A percentile compares a stretch with the other conserved stretches of the same genome.
These are phyloP conservation scores for Pneumocystis canis DNA, from an alignment of 1,139 yeast species.

Conservation along the genomic window DNA sequence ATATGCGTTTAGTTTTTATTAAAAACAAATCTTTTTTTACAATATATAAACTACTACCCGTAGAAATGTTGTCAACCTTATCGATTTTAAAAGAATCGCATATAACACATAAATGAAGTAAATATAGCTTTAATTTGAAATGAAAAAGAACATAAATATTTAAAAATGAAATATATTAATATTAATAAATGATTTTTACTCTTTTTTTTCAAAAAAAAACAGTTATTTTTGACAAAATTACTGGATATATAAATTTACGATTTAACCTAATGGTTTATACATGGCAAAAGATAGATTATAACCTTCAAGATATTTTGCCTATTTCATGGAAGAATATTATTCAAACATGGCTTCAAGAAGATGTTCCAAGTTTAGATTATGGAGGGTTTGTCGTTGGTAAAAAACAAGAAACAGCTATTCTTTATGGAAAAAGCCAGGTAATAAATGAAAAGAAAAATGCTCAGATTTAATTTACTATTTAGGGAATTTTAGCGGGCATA, in stretches of 20 bases:
- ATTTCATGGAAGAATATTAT: slow-evolving; percentile 57
- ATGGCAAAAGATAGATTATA: background rate
- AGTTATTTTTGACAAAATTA: background rate
- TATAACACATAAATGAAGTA: background rate
- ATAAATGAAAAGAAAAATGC: background rate
- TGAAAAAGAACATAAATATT: too few species aligned
- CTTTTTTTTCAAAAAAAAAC: background rate
- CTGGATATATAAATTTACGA: background rate
- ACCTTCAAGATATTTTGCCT: slow-evolving; percentile 8
- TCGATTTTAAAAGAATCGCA: too few species aligned
- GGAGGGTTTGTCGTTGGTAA: slow-evolving; percentile 93
- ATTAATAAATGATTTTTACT: too few species aligned
- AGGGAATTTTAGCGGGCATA: slow-evolving; percentile 70
- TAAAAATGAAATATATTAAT: background rate
- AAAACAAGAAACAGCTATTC: slow-evolving; percentile 52
- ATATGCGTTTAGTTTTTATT: too few species aligned
- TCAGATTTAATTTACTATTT: background rate
- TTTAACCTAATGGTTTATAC: background rate
- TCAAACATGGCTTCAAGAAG: slow-evolving; percentile 65
- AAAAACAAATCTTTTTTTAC: too few species aligned
- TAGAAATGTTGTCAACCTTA: too few species aligned
- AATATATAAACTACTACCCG: too few species aligned
- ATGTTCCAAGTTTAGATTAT: slow-evolving; percentile 83
- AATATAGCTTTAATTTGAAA: too few species aligned
- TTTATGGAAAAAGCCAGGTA: slow-evolving; percentile 55